Conservation (phyloP, 192 early-diverging fungal genomes). For the Linnemannia zychae region DNA sequence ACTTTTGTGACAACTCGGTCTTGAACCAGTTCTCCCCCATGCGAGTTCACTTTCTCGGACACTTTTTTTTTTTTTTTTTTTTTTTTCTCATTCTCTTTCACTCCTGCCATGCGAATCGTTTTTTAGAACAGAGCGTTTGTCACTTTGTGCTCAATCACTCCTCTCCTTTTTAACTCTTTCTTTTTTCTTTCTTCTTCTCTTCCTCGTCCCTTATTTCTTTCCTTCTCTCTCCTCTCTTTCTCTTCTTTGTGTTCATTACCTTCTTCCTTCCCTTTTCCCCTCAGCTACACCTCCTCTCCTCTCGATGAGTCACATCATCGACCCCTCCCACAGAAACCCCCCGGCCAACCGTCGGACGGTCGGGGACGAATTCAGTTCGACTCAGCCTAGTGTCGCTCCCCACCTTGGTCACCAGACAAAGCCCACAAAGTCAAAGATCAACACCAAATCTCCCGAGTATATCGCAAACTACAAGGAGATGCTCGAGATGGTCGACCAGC, state of each 20-base stretch:
- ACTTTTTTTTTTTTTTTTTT: not conserved
- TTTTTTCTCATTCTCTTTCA: too few relatives aligned
- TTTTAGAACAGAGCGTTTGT: not conserved
- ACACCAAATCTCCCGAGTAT: slow-evolving; percentile 65
- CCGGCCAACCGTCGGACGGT: slow-evolving; percentile 26
- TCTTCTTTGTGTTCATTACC: not conserved
- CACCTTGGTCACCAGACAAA: slow-evolving; percentile 60
- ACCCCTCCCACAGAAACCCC: slow-evolving; percentile 39
- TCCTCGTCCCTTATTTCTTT: not conserved
- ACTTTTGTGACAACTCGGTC: too few relatives aligned
- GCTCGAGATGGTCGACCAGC: slow-evolving; percentile 61
- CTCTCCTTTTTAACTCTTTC: too few relatives aligned
- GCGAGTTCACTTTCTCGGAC: slow-evolving; percentile 19
- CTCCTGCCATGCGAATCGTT: not conserved
- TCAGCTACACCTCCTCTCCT: not conserved
- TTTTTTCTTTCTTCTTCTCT: not conserved
- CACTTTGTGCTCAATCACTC: slow-evolving; percentile 3
- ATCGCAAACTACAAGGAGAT: slow-evolving; percentile 69
- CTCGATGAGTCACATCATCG: slow-evolving; percentile 46
- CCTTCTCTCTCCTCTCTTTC: slow-evolving; percentile 8
- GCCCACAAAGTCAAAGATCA: slow-evolving; percentile 58
- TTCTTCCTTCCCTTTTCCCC: not conserved
- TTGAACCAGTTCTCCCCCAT: too few relatives aligned
- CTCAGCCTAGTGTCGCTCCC: slow-evolving; percentile 23
- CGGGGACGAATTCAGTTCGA: slow-evolving; percentile 26